Conservation (phyloP, 352 stramenopile genomes). For the Phytopythium kandeliae region DNA sequence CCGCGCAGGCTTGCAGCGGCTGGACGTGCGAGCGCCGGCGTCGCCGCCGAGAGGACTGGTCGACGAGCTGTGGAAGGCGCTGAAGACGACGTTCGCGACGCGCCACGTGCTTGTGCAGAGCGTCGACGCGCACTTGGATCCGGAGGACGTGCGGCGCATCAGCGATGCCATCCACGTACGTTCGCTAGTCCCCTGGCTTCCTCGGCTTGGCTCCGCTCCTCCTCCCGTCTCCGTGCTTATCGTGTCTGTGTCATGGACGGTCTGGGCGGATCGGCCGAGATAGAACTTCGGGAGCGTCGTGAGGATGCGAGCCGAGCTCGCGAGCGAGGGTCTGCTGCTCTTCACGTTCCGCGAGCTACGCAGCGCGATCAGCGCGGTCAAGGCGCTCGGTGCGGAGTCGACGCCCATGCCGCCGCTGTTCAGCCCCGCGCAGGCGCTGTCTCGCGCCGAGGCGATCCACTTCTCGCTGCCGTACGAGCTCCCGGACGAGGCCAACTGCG, state of each 20-base stretch:
- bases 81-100: slow-evolving; percentile 55
- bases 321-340: slow-evolving; percentile 51
- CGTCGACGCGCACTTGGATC: slow-evolving; percentile 22
- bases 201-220: too few relatives aligned
- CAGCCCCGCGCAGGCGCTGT: not conserved
- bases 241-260: not conserved
- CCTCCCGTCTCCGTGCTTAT: not conserved
- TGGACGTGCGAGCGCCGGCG: not conserved
- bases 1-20: not conserved
- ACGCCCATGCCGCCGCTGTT: not conserved
- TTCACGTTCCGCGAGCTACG: slow-evolving; percentile 73
- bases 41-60: slow-evolving; percentile 1
- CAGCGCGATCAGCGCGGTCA: slow-evolving; percentile 50
- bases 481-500: slow-evolving; percentile 56
- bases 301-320: slow-evolving; percentile 39
- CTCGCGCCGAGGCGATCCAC: slow-evolving; percentile 24
- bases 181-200: not conserved
- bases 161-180: slow-evolving; percentile 51
- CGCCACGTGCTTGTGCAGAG: slow-evolving; percentile 64
- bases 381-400: slow-evolving; percentile 9
- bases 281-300: slow-evolving; percentile 66
- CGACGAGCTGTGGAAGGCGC: slow-evolving; percentile 41
- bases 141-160: slow-evolving; percentile 33
- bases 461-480: slow-evolving; percentile 72
- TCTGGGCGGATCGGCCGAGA: not conserved